A percentile compares a stretch with the other conserved stretches of the same genome.
These are phyloP conservation scores for Penicillium alfredii DNA, from an alignment of 495 filamentous ascomycete species.

Conservation along the genomic window DNA sequence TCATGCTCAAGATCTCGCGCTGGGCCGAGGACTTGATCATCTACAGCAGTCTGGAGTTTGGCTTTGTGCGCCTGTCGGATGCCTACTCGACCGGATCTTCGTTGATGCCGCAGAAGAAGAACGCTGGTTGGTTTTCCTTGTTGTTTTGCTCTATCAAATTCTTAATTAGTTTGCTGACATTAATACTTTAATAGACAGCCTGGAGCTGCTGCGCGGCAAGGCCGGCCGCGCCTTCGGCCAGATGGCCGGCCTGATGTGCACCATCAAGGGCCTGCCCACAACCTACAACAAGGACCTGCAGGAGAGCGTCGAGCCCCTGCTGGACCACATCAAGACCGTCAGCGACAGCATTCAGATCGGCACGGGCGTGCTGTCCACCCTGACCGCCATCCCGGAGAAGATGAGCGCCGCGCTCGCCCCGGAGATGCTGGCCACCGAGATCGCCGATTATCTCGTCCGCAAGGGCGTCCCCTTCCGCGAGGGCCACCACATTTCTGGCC, in stretches of 20 bases:
- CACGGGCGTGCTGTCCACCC: constrained; percentile 63
- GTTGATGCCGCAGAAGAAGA: constrained; percentile 89
- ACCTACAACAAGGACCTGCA: constrained; percentile 97
- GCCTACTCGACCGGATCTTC: constrained; percentile 80
- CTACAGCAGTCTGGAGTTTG: constrained; percentile 77
- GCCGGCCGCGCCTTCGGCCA: constrained; percentile 77
- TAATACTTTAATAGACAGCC: constrained; percentile 57
- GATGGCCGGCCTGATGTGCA: constrained; percentile 84
- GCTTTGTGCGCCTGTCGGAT: constrained; percentile 76
- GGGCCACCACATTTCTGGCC: constrained; percentile 86
- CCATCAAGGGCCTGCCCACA: constrained; percentile 78
- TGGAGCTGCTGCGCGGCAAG: constrained; percentile 88
- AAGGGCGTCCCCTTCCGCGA: constrained; percentile 75
- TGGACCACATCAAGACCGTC: constrained; percentile 84
- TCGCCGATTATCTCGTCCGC: constrained; percentile 87
- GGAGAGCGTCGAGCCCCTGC: constrained; percentile 80
- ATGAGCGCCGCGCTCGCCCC: constrained; percentile 73
- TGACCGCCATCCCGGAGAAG: constrained; percentile 62
- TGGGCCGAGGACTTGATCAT: constrained; percentile 90
- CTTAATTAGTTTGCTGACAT: background rate
- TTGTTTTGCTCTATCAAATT: constrained; percentile 1
- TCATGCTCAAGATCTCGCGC: constrained; percentile 82
- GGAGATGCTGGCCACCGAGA: constrained; percentile 74
- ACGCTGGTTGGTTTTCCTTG: constrained; percentile 24
- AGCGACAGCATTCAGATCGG: constrained; percentile 82